A percentile compares a stretch with the other conserved stretches of the same genome.
These are phyloP conservation scores for Cryphonectria nitschkei DNA, from an alignment of 2,329 filamentous ascomycete species.

Conservation along the genomic window DNA sequence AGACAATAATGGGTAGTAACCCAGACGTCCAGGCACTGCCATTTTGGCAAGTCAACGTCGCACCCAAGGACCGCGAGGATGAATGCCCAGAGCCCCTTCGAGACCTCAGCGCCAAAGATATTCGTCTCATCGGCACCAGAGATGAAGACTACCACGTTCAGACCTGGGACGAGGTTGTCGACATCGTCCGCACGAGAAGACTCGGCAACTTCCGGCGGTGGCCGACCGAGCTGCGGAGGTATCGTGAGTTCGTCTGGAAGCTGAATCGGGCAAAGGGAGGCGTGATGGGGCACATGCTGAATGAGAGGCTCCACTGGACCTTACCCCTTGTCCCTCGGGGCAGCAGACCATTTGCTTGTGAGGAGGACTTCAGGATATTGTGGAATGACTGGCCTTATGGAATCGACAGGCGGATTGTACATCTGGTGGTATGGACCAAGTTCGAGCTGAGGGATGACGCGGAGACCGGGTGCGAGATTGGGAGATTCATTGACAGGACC, in stretches of 20 bases:
- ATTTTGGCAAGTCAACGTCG: slow-evolving; percentile 86
- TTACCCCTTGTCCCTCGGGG: slow-evolving; percentile 42
- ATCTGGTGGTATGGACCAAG: slow-evolving; percentile 93
- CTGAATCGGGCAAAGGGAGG: slow-evolving; percentile 68
- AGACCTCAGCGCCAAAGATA: slow-evolving; percentile 69
- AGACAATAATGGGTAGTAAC: slow-evolving; percentile 44
- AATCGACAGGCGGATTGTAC: slow-evolving; percentile 74
- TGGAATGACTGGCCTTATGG: slow-evolving; percentile 96
- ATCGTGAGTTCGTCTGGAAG: slow-evolving; percentile 69
- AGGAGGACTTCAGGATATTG: slow-evolving; percentile 71
- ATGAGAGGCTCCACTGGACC: slow-evolving; percentile 71
- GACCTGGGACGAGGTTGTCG: slow-evolving; percentile 71
- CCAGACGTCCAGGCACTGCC: slow-evolving; percentile 44
- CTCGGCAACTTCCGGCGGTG: slow-evolving; percentile 77
- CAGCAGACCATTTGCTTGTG: slow-evolving; percentile 47
- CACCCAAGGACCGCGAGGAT: slow-evolving; percentile 60
- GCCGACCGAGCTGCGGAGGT: slow-evolving; percentile 78
- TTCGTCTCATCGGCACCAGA: slow-evolving; percentile 68
- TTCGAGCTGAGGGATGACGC: slow-evolving; percentile 75
- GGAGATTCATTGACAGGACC: slow-evolving; percentile 68
- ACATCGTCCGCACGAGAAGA: slow-evolving; percentile 65
- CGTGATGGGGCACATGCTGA: slow-evolving; percentile 76
- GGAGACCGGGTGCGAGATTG: slow-evolving; percentile 64
- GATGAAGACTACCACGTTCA: slow-evolving; percentile 67
- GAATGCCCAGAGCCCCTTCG: slow-evolving; percentile 74